Base-by-base conservation (phyloP, 345 rosid species). In the Boechera stricta region DNA sequence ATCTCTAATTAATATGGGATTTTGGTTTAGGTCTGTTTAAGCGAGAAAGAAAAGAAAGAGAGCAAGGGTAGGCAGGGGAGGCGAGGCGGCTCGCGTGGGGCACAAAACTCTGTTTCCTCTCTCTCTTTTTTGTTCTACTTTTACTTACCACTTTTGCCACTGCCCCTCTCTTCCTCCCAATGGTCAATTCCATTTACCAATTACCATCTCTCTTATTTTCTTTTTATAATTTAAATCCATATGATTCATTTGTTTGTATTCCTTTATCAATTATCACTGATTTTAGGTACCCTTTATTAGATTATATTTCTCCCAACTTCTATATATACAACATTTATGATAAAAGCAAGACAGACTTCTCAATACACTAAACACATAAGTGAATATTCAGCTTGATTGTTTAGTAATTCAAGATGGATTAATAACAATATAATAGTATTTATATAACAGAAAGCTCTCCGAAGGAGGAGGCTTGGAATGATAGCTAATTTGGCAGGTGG, bases 51-150 rank as follows among this genome's bases (percentile, higher is more conserved):
- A 6, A 31, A 16, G 41, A 28, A 16, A 4, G 21, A 15, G 15
- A 47, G 18, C 2, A 11, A 42, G n/a, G 47, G n/a, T 21, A 21
- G 21, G 21, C 21, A 38, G 42, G 42, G 47, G n/a, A 42, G 18
- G 44, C 56, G 60, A 76, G 80, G 59, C 64, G 80, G 80, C 80
- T 77, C 76, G 80, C 80, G 80, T 77, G 80, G 80, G 80, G 80
- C 45, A 77, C 80, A 77, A 29, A 71, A 36, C 80, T 55, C 76
- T 77, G 80, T 45, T 67, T 38, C n/a, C 3, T 67, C 42, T 57
- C 64, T 57, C 36, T 3, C 18, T 7, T 41, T 28, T 28, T 28
- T 18, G 7, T 32, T 6, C 28, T 53, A 1, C 4, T 69, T 36
- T 7, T 48, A 24, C 56, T 68, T 31, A 68, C 56, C 63, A 51